A percentile compares a stretch with the other conserved stretches of the same genome.
Evolutionary conservation across 768 basidiomycete genomes (phyloP).

Genomic region (Chalciporus sphaerocephalus): DNA sequence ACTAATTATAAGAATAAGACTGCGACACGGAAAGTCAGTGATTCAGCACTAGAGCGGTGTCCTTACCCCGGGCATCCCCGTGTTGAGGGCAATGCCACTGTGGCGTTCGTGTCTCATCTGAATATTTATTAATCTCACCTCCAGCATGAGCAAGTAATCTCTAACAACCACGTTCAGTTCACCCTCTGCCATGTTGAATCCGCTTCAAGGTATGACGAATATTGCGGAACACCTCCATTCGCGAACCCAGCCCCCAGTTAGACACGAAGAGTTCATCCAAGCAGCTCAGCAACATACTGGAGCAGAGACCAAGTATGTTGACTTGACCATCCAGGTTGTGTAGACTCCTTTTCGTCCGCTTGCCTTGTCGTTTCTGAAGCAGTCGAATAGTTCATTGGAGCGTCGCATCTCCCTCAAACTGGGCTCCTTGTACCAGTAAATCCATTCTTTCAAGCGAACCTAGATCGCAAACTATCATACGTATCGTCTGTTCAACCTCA

Average conservation of each 20-base stretch:
- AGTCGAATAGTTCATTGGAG: slow-evolving; percentile 58
- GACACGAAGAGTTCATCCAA: slow-evolving; percentile 32
- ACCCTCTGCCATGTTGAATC: slow-evolving; percentile 10
- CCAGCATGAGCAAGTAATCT: background rate
- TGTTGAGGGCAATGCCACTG: too few relatives aligned
- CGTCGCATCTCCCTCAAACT: slow-evolving; percentile 64
- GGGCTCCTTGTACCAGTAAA: slow-evolving; percentile 61
- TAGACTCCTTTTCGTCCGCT: background rate
- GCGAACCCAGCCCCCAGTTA: background rate
- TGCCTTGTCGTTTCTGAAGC: slow-evolving; percentile 5
- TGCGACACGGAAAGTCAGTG: too few relatives aligned
- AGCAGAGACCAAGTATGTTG: slow-evolving; percentile 45
- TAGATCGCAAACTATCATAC: slow-evolving; percentile 61
- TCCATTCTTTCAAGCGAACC: slow-evolving; percentile 67
- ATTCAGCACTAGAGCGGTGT: too few relatives aligned
- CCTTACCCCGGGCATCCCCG: too few relatives aligned
- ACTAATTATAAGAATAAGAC: too few relatives aligned
- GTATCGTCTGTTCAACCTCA: slow-evolving; percentile 64
- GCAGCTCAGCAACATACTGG: slow-evolving; percentile 31
- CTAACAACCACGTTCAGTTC: background rate
- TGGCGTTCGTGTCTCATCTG: background rate
- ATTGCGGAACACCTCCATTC: slow-evolving; percentile 11
- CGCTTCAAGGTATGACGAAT: slow-evolving; percentile 11
- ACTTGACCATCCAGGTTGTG: slow-evolving; percentile 54
- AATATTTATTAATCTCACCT: too few relatives aligned